These are phyloP conservation scores for Blastomyces percursus DNA, from an alignment of 2,329 filamentous ascomycete species.

Conservation along the genomic window DNA sequence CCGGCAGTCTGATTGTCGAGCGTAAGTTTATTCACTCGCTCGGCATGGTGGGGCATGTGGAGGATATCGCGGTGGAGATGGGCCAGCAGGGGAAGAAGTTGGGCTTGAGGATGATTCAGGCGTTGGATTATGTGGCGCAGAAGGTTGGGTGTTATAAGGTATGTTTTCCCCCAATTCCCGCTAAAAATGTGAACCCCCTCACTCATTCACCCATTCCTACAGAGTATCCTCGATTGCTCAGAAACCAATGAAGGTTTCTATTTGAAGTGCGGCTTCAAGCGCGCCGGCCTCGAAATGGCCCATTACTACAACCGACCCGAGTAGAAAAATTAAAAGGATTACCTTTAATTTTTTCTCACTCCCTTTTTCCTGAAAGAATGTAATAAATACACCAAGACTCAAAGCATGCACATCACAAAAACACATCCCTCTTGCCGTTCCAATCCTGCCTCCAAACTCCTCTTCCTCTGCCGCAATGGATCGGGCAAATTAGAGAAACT, in stretches of 20 bases:
- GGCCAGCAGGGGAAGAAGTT: conserved; percentile 97
- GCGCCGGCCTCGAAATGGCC: conserved; percentile 90
- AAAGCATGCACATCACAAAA: no score
- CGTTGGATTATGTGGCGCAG: conserved; percentile 76
- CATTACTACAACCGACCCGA: conserved; percentile 57
- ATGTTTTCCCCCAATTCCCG: conserved; percentile 11
- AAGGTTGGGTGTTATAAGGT: conserved; percentile 89
- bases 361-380: no score
- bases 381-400: no score
- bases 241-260: conserved; percentile 97
- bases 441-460: no score
- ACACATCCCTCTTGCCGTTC: no score
- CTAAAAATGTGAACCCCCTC: conserved; percentile 7
- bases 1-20: conserved; percentile 82
- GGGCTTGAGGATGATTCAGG: conserved; percentile 83
- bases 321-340: neutral
- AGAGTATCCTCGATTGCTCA: conserved; percentile 92
- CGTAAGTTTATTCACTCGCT: conserved; percentile 53
- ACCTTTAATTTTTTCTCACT: no score
- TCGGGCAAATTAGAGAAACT: no score
- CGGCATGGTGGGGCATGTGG: conserved; percentile 74
- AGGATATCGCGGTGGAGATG: conserved; percentile 91
- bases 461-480: no score
- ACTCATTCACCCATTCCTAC: conserved; percentile 3
- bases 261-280: conserved; percentile 89